These are phyloP conservation scores for Neurospora hispaniola DNA, from an alignment of 495 filamentous ascomycete species.

Conservation along the genomic window DNA sequence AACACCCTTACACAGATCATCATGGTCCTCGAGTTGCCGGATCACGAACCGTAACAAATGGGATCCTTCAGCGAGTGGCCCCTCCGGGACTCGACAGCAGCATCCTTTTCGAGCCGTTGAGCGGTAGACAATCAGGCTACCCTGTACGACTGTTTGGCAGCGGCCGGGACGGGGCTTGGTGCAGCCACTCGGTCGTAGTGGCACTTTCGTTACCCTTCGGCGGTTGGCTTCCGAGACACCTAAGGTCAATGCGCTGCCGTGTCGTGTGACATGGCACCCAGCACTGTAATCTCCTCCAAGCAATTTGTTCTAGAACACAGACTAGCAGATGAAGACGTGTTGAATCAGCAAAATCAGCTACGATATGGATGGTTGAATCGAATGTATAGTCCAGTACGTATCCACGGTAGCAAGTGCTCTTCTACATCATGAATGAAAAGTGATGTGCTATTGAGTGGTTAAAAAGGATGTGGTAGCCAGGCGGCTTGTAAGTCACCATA, in stretches of 20 bases:
- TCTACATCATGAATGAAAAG: not conserved
- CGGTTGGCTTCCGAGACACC: not conserved
- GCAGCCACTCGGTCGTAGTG: slow-evolving; percentile 17
- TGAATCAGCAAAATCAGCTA: not conserved
- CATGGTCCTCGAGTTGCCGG: not conserved
- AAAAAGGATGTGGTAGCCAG: too few relatives aligned
- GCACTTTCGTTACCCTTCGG: slow-evolving; percentile 2
- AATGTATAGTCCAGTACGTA: not conserved
- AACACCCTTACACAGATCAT: not conserved
- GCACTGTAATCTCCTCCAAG: not conserved
- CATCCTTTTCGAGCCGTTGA: not conserved
- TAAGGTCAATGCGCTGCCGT: not conserved
- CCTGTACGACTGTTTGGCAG: not conserved
- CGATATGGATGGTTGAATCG: not conserved
- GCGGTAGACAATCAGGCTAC: not conserved
- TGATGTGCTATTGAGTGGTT: not conserved
- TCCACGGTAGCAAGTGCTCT: not conserved
- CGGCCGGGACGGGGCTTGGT: slow-evolving; percentile 16
- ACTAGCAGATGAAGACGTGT: not conserved
- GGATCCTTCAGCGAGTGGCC: not conserved
- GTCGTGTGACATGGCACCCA: not conserved
- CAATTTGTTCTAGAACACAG: not conserved
- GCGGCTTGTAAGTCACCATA: not conserved
- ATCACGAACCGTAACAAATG: not conserved
- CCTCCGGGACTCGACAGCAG: not conserved